Conservation (phyloP, 441 rosid species). For the Syzygium malaccense region DNA sequence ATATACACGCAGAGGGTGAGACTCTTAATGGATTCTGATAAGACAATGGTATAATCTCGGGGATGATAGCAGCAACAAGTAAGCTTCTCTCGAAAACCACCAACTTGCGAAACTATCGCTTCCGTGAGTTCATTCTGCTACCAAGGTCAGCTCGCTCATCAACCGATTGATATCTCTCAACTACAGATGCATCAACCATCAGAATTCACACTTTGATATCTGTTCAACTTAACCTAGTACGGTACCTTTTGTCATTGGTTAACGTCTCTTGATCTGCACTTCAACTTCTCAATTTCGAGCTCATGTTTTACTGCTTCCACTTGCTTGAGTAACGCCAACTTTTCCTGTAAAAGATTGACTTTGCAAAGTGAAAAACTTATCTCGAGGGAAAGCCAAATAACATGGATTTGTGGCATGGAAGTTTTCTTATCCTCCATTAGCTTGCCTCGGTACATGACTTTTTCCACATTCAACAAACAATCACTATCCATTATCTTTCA, state of each 20-base stretch:
- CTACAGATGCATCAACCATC: not conserved
- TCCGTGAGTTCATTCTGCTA: not conserved
- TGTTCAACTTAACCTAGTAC: not conserved
- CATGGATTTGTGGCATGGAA: not conserved
- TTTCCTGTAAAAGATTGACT: conserved; percentile 45
- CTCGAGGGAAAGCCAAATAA: not conserved
- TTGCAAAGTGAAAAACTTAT: not conserved
- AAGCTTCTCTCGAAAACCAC: not conserved
- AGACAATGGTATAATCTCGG: not conserved
- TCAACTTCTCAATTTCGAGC: conserved; percentile 41
- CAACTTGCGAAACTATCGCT: not conserved
- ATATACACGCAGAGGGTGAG: not conserved
- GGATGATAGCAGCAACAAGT: not conserved
- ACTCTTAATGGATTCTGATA: not conserved
- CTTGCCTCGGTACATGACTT: not conserved
- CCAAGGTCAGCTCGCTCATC: not conserved
- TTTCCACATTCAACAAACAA: not conserved
- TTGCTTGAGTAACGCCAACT: conserved; percentile 39
- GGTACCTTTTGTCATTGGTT: not conserved
- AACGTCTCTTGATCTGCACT: conserved; percentile 27
- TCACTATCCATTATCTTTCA: not conserved
- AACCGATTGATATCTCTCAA: not conserved
- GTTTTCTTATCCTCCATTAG: not conserved
- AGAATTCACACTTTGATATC: not conserved
- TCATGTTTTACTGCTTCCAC: conserved; percentile 49